Evolutionary conservation across 1,284 basidiomycete genomes (phyloP).

Genomic region (Boletus semigastroideus): DNA sequence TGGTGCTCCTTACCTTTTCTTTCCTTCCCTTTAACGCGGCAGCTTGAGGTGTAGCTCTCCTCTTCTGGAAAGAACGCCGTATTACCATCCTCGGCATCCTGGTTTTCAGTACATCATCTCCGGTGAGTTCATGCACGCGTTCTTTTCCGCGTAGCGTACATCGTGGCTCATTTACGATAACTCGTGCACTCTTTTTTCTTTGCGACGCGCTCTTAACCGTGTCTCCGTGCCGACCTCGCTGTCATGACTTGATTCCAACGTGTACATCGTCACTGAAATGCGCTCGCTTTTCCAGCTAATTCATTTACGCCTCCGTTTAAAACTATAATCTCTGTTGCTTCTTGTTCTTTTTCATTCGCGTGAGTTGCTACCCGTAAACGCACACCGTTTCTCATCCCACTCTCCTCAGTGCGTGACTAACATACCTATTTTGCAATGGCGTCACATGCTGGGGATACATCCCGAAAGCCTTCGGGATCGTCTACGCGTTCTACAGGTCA

Average conservation of each 20-base stretch:
- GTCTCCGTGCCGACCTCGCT: constrained; percentile 31
- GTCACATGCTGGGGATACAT: constrained; percentile 45
- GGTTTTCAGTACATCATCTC: constrained; percentile 34
- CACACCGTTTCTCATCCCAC: constrained; percentile 14
- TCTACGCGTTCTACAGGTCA: constrained; percentile 61
- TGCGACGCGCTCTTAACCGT: constrained; percentile 32
- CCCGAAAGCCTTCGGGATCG: constrained; percentile 66
- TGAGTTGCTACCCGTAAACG: constrained; percentile 23
- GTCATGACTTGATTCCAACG: constrained; percentile 17
- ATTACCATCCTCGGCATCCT: constrained; percentile 21
- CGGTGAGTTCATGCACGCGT: constrained; percentile 40
- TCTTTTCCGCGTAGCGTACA: constrained; percentile 35
- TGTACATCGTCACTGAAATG: constrained; percentile 26
- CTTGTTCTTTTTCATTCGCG: constrained; percentile 28
- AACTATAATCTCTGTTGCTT: constrained; percentile 34
- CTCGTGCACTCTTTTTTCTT: constrained; percentile 10
- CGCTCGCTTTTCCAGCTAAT: constrained; percentile 34
- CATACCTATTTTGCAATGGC: constrained; percentile 45
- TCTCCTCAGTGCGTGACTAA: constrained; percentile 32
- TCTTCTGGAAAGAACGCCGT: constrained; percentile 19
- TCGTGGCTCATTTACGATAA: constrained; percentile 36
- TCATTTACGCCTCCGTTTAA: constrained; percentile 35
- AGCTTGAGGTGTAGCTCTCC: constrained; percentile 11
- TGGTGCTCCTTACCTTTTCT: constrained; percentile 25
- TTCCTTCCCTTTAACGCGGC: constrained; percentile 22